phyloP scores from a whole-genome alignment of 352 stramenopile species.

The Pilasporangium apinafurcum region DNA sequence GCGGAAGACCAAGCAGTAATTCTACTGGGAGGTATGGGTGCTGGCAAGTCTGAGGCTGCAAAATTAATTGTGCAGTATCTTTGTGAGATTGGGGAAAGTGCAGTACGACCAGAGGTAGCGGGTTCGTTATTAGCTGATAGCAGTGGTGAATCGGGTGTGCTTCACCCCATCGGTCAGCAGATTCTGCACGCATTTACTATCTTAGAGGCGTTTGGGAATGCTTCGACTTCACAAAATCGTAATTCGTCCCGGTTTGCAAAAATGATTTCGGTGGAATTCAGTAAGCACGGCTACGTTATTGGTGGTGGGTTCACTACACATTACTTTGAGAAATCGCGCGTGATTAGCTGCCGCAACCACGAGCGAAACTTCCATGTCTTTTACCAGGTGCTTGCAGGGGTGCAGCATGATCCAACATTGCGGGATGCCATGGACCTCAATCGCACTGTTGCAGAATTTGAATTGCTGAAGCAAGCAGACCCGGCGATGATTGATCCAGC shows the following conservation, averaged over 20 bases:
- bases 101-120: constrained; percentile 21
- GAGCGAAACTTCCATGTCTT: constrained; percentile 94
- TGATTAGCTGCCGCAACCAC: constrained; percentile 61
- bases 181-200: constrained; percentile 77
- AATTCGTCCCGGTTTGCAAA: constrained; percentile 80
- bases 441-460: constrained; percentile 45
- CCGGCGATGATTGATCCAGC: constrained; percentile 30
- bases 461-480: constrained; percentile 43
- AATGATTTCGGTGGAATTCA: constrained; percentile 83
- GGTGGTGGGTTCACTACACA: constrained; percentile 77
- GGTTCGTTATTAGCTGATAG: no score
- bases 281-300: constrained; percentile 67
- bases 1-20: constrained; percentile 77
- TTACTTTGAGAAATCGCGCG: constrained; percentile 79
- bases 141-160: constrained; percentile 37
- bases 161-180: constrained; percentile 76
- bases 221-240: constrained; percentile 40
- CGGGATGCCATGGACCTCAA: constrained; percentile 67
- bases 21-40: constrained; percentile 62
- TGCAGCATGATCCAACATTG: constrained; percentile 63
- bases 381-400: constrained; percentile 85
- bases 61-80: constrained; percentile 83
- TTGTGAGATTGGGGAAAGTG: constrained; percentile 69
- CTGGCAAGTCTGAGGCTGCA: constrained; percentile 72
- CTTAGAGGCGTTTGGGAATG: constrained; percentile 76